These are phyloP conservation scores for Candida patagonica DNA, from an alignment of 805 yeast genomes.

Conservation along the genomic window DNA sequence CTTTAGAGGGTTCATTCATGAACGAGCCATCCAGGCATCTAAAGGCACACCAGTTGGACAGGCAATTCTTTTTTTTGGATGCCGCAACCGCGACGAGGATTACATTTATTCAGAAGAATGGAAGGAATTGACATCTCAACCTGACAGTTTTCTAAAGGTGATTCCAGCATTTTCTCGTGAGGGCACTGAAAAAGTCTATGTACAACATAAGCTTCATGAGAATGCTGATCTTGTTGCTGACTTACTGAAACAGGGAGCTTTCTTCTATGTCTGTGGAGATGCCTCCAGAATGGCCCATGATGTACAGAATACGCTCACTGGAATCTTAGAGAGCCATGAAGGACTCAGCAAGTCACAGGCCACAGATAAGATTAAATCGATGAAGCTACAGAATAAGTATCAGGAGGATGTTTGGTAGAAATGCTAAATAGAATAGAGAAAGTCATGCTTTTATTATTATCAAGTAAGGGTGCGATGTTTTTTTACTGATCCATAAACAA, in stretches of 20 bases:
- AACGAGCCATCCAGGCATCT: slow-evolving; percentile 53
- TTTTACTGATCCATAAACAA: slow-evolving; percentile 15
- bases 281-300: slow-evolving; percentile 94
- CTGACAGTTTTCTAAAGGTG: slow-evolving; percentile 35
- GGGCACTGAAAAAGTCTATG: slow-evolving; percentile 56
- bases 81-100: slow-evolving; percentile 72
- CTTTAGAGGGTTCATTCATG: slow-evolving; percentile 89
- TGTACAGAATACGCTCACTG: slow-evolving; percentile 61
- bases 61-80: slow-evolving; percentile 75
- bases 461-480: no score
- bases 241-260: slow-evolving; percentile 60
- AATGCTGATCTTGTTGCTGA: slow-evolving; percentile 42
- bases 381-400: slow-evolving; percentile 76
- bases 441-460: no score
- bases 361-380: slow-evolving; percentile 62
- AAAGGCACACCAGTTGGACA: slow-evolving; percentile 55
- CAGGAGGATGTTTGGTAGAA: slow-evolving; percentile 95
- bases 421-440: not conserved
- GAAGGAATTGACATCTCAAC: slow-evolving; percentile 26
- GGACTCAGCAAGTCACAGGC: slow-evolving; percentile 61
- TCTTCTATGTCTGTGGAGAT: slow-evolving; percentile 94
- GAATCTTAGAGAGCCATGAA: slow-evolving; percentile 55
- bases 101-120: slow-evolving; percentile 85
- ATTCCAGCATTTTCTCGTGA: slow-evolving; percentile 85
- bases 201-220: slow-evolving; percentile 63